A percentile compares a stretch with the other conserved stretches of the same genome.
phyloP scores from a whole-genome alignment of 1,284 basidiomycete species.

The Tylopilus orsonianus region DNA sequence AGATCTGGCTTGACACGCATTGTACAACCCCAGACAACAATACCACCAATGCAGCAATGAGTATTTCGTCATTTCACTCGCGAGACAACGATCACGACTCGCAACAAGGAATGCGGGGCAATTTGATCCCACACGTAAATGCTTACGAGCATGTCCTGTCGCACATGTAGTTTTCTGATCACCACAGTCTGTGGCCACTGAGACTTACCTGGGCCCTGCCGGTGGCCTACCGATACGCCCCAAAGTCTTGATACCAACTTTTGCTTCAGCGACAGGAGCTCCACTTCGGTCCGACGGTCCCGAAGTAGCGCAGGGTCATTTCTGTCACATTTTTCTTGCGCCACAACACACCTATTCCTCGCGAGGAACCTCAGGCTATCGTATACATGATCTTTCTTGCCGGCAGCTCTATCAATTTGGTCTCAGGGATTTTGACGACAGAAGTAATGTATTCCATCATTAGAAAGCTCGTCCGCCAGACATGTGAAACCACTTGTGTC shows the following conservation, averaged over 20 bases:
- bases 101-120: slow-evolving; percentile 58
- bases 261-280: slow-evolving; percentile 45
- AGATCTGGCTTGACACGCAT: slow-evolving; percentile 37
- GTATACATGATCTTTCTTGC: slow-evolving; percentile 67
- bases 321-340: slow-evolving; percentile 67
- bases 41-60: too few species aligned
- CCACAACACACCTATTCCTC: slow-evolving; percentile 79
- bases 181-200: not conserved
- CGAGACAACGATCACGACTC: too few species aligned
- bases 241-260: slow-evolving; percentile 53
- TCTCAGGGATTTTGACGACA: not conserved
- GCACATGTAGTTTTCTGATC: not conserved
- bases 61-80: slow-evolving; percentile 26
- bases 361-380: slow-evolving; percentile 75
- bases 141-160: slow-evolving; percentile 61
- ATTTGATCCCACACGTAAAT: too few species aligned
- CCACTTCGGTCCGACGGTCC: slow-evolving; percentile 57
- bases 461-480: not conserved
- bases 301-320: slow-evolving; percentile 66
- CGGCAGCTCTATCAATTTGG: slow-evolving; percentile 47
- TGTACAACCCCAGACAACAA: slow-evolving; percentile 60
- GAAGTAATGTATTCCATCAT: not conserved
- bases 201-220: too few species aligned
- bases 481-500: not conserved
- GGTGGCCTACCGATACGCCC: slow-evolving; percentile 60